phyloP scores from a whole-genome alignment of 176 grass and related monocot species.

The Lolium rigidum region DNA sequence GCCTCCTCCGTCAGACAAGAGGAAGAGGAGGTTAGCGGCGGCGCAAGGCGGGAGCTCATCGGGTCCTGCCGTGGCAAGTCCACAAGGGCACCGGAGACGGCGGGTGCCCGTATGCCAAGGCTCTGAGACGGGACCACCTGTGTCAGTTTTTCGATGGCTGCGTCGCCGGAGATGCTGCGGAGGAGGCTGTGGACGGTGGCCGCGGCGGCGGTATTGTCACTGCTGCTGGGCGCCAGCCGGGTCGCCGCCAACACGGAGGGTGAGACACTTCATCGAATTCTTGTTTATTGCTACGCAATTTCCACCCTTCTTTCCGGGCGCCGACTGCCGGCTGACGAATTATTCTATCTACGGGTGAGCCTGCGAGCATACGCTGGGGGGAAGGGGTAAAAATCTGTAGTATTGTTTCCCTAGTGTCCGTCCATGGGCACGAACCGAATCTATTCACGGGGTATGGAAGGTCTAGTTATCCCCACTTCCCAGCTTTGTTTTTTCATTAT shows the following conservation, averaged over 20 bases:
- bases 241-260: slow-evolving; percentile 61
- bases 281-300: neutral
- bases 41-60: slow-evolving; percentile 1
- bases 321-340: slow-evolving; percentile 8
- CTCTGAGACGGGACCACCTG: slow-evolving; percentile 17
- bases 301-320: neutral
- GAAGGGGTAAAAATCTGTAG: neutral
- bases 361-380: neutral
- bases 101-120: neutral
- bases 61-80: neutral
- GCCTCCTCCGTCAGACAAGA: slow-evolving; percentile 1
- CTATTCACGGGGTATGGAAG: neutral
- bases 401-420: neutral
- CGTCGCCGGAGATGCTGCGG: slow-evolving; percentile 25
- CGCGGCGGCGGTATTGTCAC: slow-evolving; percentile 25
- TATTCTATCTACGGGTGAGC: neutral
- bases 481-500: slow-evolving; percentile 35
- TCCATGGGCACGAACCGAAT: neutral
- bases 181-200: neutral
- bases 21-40: neutral
- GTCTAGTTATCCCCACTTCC: neutral
- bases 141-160: slow-evolving; percentile 2
- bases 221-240: slow-evolving; percentile 19
- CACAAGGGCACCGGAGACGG: neutral
- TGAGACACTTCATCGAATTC: neutral